Evolutionary conservation across 257 asterid species (phyloP), one percentile per base, ranked within the genome.

Genomic region (Solanum commersonii): DNA sequence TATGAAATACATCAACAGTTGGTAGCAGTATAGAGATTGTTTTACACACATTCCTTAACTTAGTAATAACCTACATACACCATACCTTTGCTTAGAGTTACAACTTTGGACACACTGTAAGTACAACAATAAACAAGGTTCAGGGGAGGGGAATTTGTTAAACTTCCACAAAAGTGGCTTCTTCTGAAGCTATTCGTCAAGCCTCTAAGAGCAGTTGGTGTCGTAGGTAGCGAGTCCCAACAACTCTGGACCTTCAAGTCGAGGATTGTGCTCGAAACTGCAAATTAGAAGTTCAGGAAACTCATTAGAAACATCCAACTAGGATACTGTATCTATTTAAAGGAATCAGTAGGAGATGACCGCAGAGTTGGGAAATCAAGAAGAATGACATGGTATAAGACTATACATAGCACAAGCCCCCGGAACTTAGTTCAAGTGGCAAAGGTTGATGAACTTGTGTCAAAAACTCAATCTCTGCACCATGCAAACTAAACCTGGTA

Each of bases 251-350:
- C 87, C 87, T 85, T 85, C 87, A 68, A 85, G 65, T 65, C 82
- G 59, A 85, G 87, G 87, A 40, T 85, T 85, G 79, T 85, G 60
- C 87, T 85, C 87, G 7, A 85, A 85, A 79, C 87, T 85, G 87
- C 87, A 85, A 84, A 71, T 27, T 68, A 71, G 5, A 70, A 49
- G 67, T 29, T 33, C 10, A 23, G 23, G 42, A 27, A 85, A 20
- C 20, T 82, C 20, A 49, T 82, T 16, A 82, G 70, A 82, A 31
- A 3, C 70, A 31, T 49, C 59, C 70, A 82, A 82, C 44, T 29
- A 10, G 86, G 40, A 49, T 5, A 6, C 42, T 5, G 11, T 37
- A 82, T 10, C 44, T 4, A 3, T 0, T 29, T 18, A 49, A 9
- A 82, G 68, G 85, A 82, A 82, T 31, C 68, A 20, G 42, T 81